Conservation (phyloP, 1,284 basidiomycete genomes). For the Hymenochaete sp. region DNA sequence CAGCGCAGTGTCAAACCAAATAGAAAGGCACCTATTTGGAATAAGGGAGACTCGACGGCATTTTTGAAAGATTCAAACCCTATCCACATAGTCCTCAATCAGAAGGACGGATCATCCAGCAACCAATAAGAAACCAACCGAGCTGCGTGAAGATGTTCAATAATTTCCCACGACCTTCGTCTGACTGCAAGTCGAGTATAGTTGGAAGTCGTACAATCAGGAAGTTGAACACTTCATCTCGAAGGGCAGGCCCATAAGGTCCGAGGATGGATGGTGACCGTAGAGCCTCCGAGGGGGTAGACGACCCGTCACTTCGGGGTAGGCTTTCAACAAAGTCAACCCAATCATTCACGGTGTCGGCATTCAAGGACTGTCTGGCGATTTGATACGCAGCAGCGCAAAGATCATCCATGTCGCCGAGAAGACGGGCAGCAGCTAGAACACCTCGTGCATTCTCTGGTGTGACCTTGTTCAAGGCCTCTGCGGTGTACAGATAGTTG, state of each 20-base stretch:
- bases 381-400: conserved; percentile 70
- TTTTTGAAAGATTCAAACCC: conserved; percentile 78
- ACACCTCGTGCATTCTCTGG: conserved; percentile 74
- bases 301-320: conserved; percentile 45
- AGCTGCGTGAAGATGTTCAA: conserved; percentile 58
- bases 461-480: conserved; percentile 57
- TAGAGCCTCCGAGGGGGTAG: conserved; percentile 37
- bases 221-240: conserved; percentile 68
- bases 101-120: background rate
- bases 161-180: conserved; percentile 52
- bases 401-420: conserved; percentile 79
- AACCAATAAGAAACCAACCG: conserved; percentile 1
- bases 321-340: conserved; percentile 63
- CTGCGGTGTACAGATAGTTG: conserved; percentile 71
- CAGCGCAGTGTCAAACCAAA: background rate
- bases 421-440: conserved; percentile 71
- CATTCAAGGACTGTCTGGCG: conserved; percentile 63
- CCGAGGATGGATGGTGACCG: conserved; percentile 57
- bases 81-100: conserved; percentile 31
- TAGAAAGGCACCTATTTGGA: conserved; percentile 57
- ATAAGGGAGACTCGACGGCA: conserved; percentile 65
- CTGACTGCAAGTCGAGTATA: conserved; percentile 35
- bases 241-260: conserved; percentile 57
- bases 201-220: conserved; percentile 65
- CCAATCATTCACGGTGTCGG: conserved; percentile 67